Evolutionary conservation across 805 yeast genomes (phyloP), one percentile per base, ranked within the genome.

Genomic region (Monosporozyma aerobia): DNA sequence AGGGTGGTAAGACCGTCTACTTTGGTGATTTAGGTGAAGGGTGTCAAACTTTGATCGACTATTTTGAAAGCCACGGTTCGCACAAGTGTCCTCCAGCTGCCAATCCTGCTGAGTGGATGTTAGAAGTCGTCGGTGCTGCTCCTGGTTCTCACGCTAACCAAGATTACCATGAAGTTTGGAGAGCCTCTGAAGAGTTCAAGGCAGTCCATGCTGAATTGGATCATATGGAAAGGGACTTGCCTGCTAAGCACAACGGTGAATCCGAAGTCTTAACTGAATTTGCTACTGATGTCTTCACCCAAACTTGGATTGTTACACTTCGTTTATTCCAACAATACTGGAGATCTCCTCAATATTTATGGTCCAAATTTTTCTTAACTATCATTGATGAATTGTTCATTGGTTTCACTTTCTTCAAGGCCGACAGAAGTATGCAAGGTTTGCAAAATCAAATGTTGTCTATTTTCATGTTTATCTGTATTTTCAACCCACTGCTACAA

Each of bases 51-150:
- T 73, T 85, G 72, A 83, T 83, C 53, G 69, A 77, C 51, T 85
- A 85, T 63, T 84, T 85, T 61, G 89, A 85, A 66, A 64, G 67
- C 5, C 69, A 83, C 57, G 90, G 90, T 52, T 80, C 90, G 44
- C 77, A 75, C 32, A 71, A 73, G 52, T 85, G 92, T 71, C 90
- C 90, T 16, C 70, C 74, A 6, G 74, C 74, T 44, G 89, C 88
- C 5, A 86, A 86, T 57, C 94, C 94, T 30, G 92, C 90, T n/a
- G 96, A 88, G 72, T 89, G 95, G 94, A 89, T 89, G 95, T 74
- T 89, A 69, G 87, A 85, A 57, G 86, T 83, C 57, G 85, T 85
- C 61, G 90, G 90, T 63, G 90, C 90, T 52, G 89, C 90, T 40
- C 90, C 90, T 6, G 90, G 90, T 51, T 79, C 87, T 37, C 84